Evolutionary conservation across 192 early-diverging fungal genomes (phyloP).

Genomic region (Rhizoclosmatium sp.): DNA sequence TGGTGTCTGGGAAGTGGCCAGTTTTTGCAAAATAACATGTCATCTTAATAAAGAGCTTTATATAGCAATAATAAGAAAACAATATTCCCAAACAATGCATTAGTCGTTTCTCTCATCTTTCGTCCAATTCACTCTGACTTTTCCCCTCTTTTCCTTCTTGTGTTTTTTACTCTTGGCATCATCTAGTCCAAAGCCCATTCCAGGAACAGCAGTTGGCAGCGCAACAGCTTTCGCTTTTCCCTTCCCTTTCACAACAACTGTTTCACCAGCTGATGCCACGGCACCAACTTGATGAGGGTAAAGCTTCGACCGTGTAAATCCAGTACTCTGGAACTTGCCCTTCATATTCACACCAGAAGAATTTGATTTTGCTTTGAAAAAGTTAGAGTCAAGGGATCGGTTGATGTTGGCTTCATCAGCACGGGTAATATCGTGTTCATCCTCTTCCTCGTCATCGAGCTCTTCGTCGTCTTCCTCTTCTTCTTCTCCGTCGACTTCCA

Average conservation of each 20-base stretch:
- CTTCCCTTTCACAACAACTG: slow-evolving; percentile 30
- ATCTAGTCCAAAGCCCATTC: slow-evolving; percentile 25
- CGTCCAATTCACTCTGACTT: slow-evolving; percentile 47
- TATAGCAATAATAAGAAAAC: no score
- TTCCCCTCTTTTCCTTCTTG: slow-evolving; percentile 48
- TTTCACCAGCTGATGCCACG: slow-evolving; percentile 25
- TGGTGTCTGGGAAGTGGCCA: slow-evolving; percentile 13
- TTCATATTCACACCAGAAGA: slow-evolving; percentile 43
- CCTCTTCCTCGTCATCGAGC: slow-evolving; percentile 27
- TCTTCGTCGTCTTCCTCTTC: slow-evolving; percentile 48
- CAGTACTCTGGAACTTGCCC: slow-evolving; percentile 46
- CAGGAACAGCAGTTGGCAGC: slow-evolving; percentile 28
- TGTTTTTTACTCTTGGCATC: slow-evolving; percentile 43
- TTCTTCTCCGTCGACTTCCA: slow-evolving; percentile 27
- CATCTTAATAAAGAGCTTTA: background rate
- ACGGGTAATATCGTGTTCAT: slow-evolving; percentile 18
- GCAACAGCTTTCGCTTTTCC: slow-evolving; percentile 13
- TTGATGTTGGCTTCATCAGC: slow-evolving; percentile 44
- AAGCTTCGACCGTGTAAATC: slow-evolving; percentile 62
- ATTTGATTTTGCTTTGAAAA: slow-evolving; percentile 20
- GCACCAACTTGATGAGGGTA: slow-evolving; percentile 67
- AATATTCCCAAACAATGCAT: background rate
- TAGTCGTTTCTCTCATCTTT: slow-evolving; percentile 33
- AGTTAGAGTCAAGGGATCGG: slow-evolving; percentile 31
- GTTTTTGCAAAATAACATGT: slow-evolving; percentile 10